Base-by-base conservation (phyloP, 768 basidiomycete species). In the Leucosporidium creatinivorum region DNA sequence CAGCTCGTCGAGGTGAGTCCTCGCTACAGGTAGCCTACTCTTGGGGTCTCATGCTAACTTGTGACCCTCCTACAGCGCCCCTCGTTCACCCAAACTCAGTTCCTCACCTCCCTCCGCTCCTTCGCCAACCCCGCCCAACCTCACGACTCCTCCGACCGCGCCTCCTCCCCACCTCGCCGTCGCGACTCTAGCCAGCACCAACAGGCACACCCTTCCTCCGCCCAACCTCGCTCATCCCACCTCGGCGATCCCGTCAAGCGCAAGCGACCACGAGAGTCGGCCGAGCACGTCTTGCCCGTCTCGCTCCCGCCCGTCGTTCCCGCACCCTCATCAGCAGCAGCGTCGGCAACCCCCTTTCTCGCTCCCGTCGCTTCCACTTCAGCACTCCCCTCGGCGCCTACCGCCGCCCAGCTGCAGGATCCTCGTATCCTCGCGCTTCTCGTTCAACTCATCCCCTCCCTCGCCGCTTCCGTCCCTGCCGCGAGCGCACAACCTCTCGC, bases 1-100 rank as follows among this genome's bases (percentile, higher is more conserved):
- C 72, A 73, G 54, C 58, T 73, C 12, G 63, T 50, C 68, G 72
- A 73, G 66, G 68, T 69, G 26, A 31, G 66, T 49, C n/a, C 18
- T 12, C 19, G 19, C 21, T 4, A n/a, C n/a, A n/a, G n/a, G n/a
- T n/a, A n/a, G n/a, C n/a, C n/a, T n/a, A n/a, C n/a, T n/a, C n/a
- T n/a, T n/a, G n/a, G n/a, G n/a, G n/a, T n/a, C n/a, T n/a, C n/a
- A n/a, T n/a, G n/a, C n/a, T n/a, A n/a, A n/a, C n/a, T n/a, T n/a
- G n/a, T n/a, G n/a, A n/a, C n/a, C n/a, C 28, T 2, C 12, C 13
- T 10, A 6, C 67, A 72, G 70, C 70, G 70, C n/a, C 62, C 68
- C 3, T 59, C 70, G 2, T 72, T 72, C 36, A 72, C 67, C 17
- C 70, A 69, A 31, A 65, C 58, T 12, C 62, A 72, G 28, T 72